Conservation (phyloP, 2,329 filamentous ascomycete genomes). For the Alternaria brassicicola region DNA sequence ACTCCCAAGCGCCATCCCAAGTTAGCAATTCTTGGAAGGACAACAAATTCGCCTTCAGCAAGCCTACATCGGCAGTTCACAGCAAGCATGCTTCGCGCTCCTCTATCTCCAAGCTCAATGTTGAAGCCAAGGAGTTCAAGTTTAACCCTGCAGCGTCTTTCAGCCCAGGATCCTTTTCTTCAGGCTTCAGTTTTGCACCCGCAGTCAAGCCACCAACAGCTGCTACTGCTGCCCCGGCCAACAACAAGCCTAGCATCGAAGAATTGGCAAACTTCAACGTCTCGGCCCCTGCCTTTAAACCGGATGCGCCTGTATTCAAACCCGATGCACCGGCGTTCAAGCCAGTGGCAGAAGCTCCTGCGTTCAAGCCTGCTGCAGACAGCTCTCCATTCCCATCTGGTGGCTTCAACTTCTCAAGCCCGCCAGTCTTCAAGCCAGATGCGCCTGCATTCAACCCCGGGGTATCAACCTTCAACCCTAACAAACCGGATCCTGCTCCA, state of each 20-base stretch:
- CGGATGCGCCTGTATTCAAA: constrained; percentile 78
- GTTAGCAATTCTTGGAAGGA: constrained; percentile 47
- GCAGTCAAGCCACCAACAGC: constrained; percentile 50
- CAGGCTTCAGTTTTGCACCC: constrained; percentile 52
- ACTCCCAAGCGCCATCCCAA: constrained; percentile 47
- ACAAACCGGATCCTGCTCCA: constrained; percentile 29
- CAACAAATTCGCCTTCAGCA: constrained; percentile 43
- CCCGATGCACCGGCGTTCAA: constrained; percentile 63
- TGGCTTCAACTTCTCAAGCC: constrained; percentile 35
- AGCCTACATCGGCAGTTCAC: constrained; percentile 41
- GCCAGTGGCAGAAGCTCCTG: constrained; percentile 16
- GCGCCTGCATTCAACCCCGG: constrained; percentile 71
- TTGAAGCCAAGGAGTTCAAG: constrained; percentile 84
- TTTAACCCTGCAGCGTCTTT: constrained; percentile 67
- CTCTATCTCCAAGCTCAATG: constrained; percentile 81
- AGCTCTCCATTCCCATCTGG: constrained; percentile 23
- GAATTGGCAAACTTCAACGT: constrained; percentile 65
- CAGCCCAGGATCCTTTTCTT: constrained; percentile 53
- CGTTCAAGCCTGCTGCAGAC: constrained; percentile 20
- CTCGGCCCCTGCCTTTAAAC: constrained; percentile 73
- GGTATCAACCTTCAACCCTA: constrained; percentile 31
- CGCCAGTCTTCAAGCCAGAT: constrained; percentile 59
- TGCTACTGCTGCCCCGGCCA: constrained; percentile 53
- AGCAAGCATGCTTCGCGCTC: constrained; percentile 70
- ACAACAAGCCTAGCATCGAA: constrained; percentile 47